Base-by-base conservation (phyloP, 2,329 filamentous ascomycete genomes). In the Neoscytalidium dimidiatum region DNA sequence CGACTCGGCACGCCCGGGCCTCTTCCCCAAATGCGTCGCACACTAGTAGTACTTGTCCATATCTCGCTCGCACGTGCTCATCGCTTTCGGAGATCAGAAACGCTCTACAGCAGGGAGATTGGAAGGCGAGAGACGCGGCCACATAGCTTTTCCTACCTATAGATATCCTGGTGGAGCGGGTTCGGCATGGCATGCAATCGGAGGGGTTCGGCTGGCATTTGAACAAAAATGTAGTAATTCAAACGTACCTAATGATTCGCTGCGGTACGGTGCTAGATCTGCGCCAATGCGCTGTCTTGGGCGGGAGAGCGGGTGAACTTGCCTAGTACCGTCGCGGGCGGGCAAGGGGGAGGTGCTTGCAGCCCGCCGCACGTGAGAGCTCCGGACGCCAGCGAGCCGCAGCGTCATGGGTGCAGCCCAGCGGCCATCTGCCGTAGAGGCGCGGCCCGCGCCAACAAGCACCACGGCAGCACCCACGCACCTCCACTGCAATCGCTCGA, bases 381-480 rank as follows among this genome's bases (percentile, higher is more conserved):
- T 46, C 56, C 56, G 41, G 28, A 26, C 56, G 53, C 53, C 23
- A 17, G 21, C 33, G 26, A 46, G 52, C 52, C 21, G 52, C 52
- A 38, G 56, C 56, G 56, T 58, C 38, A 43, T 60, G 43, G n/a
- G n/a, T n/a, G n/a, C n/a, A n/a, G n/a, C n/a, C n/a, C n/a, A n/a
- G 43, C n/a, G 43, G n/a, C n/a, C 43, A n/a, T n/a, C n/a, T n/a
- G 19, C 48, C 48, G 11, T 11, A 17, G 38, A 19, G 48, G 21
- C 19, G 48, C 48, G 48, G 21, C 19, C 48, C 23, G 48, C 48
- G 48, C 29, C 21, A 21, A 26, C 26, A 21, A 14, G 29, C 57
- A 48, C 41, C 38, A 31, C 21, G 21, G 13, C 29, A 57, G 21
- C 26, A 69, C 69, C 35, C 3, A 77, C 77, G 74, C 77, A 76